Evolutionary conservation across 805 yeast species (phyloP).

Genomic region (Lachancea cidri): DNA sequence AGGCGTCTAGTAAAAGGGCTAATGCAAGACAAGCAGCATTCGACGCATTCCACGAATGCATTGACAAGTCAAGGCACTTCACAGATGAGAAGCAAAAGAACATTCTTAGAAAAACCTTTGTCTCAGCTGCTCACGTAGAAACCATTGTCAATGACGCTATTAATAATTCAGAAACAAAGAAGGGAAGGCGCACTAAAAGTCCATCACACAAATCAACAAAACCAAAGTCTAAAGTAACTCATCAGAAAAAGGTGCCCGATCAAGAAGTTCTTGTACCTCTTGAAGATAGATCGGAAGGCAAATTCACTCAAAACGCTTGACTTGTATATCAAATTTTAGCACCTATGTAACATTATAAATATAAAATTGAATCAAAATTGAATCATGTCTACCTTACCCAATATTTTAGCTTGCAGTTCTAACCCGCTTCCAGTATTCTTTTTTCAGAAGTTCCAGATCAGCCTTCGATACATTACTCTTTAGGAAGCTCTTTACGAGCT

Average conservation of each 20-base stretch:
- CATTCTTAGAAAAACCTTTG: constrained; percentile 3
- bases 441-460: background rate
- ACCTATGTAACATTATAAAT: background rate
- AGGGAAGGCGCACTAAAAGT: background rate
- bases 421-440: background rate
- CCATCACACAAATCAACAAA: background rate
- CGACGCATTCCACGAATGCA: constrained; percentile 15
- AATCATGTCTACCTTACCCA: no score
- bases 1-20: background rate
- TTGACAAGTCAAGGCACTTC: constrained; percentile 9
- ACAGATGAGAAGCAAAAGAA: constrained; percentile 9
- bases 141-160: constrained; percentile 16
- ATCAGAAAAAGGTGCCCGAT: background rate
- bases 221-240: background rate
- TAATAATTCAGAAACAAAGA: background rate
- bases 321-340: background rate
- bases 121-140: constrained; percentile 9
- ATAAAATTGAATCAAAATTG: no score
- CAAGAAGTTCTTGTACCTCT: background rate
- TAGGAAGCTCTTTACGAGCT: background rate
- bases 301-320: background rate
- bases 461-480: background rate
- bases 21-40: constrained; percentile 11
- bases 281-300: background rate
- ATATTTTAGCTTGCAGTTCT: background rate